phyloP scores from a whole-genome alignment of 345 rosid genomes.

The Arabidopsis thaliana region TAIR10.1 NC_003071.7:11103001-11103500 shows the following conservation, averaged over 20 bases:
- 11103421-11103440: constrained; percentile 94
- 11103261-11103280: neutral
- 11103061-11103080: neutral
- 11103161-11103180: neutral
- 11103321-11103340: constrained; percentile 87
- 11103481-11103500: constrained; percentile 94
- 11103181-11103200: neutral
- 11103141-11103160: constrained; percentile 4
- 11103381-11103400: constrained; percentile 87
- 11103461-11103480: constrained; percentile 81
- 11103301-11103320: constrained; percentile 87
- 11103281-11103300: constrained; percentile 79
- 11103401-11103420: constrained; percentile 78
- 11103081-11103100: neutral
- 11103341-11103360: constrained; percentile 90
- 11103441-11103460: constrained; percentile 98
- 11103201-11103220: neutral
- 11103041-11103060: too few relatives aligned
- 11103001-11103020: constrained; percentile 51
- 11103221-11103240: constrained; percentile 24
- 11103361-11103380: constrained; percentile 97
- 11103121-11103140: neutral
- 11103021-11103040: too few relatives aligned
- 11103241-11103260: neutral
- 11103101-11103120: neutral